Evolutionary conservation across 1,284 basidiomycete species (phyloP).

Genomic region (Trichosporon faecale): DNA sequence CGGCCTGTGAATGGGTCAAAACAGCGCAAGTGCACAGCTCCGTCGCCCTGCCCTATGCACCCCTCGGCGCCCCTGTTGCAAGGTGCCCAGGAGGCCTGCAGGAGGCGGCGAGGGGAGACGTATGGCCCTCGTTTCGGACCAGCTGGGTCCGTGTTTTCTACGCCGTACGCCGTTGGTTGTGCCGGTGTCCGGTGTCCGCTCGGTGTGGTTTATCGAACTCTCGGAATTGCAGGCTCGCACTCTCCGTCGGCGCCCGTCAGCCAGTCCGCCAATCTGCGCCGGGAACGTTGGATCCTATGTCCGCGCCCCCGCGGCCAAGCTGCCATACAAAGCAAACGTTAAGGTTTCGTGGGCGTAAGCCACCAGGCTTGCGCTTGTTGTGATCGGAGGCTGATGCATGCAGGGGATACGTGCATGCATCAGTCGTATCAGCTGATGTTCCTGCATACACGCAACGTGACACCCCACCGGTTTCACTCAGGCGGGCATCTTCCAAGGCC

Average conservation of each 20-base stretch:
- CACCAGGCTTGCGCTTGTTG: neutral
- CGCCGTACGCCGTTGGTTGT: neutral
- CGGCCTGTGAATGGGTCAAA: neutral
- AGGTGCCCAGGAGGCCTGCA: neutral
- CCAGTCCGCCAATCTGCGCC: neutral
- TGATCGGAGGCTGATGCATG: neutral
- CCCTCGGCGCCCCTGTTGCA: neutral
- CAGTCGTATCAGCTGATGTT: neutral
- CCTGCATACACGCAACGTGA: neutral
- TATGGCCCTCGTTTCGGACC: neutral
- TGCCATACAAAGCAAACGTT: neutral
- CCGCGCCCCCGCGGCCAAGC: neutral
- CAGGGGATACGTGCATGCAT: neutral
- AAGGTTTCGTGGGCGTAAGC: neutral
- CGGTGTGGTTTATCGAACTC: neutral
- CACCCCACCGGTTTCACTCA: neutral
- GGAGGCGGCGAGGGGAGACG: neutral
- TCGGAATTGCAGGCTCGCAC: neutral
- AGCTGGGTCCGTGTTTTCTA: neutral
- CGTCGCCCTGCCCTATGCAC: neutral
- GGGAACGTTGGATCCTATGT: neutral
- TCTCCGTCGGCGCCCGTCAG: neutral
- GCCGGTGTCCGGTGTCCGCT: neutral
- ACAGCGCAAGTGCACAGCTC: neutral
- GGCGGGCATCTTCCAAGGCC: neutral